Conservation (phyloP, 805 yeast genomes). For the Metschnikowia reukaufii region DNA sequence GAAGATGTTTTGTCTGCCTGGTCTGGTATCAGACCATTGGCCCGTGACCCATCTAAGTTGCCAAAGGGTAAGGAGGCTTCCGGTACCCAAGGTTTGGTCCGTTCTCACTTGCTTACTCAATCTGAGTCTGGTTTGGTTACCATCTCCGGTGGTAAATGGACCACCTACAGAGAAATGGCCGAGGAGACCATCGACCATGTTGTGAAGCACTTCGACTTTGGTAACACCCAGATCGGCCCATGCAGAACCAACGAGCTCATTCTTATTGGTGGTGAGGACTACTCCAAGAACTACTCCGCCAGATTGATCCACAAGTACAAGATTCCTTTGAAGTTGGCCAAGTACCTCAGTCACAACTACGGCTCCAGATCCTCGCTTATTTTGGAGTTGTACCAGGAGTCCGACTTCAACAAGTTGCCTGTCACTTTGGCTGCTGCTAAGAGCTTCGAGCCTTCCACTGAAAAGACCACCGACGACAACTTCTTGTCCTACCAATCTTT, state of each 20-base stretch:
- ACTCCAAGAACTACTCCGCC: slow-evolving; percentile 70
- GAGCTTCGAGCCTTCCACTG: slow-evolving; percentile 31
- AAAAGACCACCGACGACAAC: slow-evolving; percentile 29
- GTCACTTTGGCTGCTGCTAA: slow-evolving; percentile 53
- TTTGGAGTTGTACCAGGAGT: slow-evolving; percentile 53
- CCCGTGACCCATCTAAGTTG: slow-evolving; percentile 67
- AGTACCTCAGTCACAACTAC: slow-evolving; percentile 80
- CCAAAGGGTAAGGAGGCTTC: slow-evolving; percentile 44
- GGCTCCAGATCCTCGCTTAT: slow-evolving; percentile 87
- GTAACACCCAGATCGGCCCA: slow-evolving; percentile 34
- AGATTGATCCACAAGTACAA: slow-evolving; percentile 77
- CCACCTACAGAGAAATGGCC: slow-evolving; percentile 97
- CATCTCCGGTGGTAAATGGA: slow-evolving; percentile 97
- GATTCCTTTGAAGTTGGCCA: slow-evolving; percentile 71
- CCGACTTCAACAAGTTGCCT: slow-evolving; percentile 60
- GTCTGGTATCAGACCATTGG: slow-evolving; percentile 96
- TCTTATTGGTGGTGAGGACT: slow-evolving; percentile 80
- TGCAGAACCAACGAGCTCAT: slow-evolving; percentile 56
- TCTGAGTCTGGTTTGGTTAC: slow-evolving; percentile 79
- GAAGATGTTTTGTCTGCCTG: slow-evolving; percentile 92
- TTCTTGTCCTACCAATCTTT: slow-evolving; percentile 49
- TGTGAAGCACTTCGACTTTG: slow-evolving; percentile 46
- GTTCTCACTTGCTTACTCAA: slow-evolving; percentile 79
- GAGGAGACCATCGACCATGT: slow-evolving; percentile 84
- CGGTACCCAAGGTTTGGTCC: slow-evolving; percentile 83